phyloP scores from a whole-genome alignment of 2,329 filamentous ascomycete species.

The Zymoseptoria crescenta region DNA sequence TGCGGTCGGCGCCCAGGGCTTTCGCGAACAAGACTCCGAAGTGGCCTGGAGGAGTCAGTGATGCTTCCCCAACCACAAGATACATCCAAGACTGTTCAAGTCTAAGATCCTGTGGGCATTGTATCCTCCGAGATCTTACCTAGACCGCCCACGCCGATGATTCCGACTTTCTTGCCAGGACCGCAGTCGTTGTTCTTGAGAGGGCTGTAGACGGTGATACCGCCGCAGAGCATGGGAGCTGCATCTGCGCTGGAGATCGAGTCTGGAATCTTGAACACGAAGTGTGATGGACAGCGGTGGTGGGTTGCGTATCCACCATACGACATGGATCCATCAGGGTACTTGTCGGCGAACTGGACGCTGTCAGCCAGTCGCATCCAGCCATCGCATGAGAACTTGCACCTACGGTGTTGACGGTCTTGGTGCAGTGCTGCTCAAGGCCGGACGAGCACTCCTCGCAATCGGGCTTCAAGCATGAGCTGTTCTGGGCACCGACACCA shows the following conservation, averaged over 20 bases:
- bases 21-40: conserved; percentile 64
- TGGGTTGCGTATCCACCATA: conserved; percentile 58
- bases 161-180: conserved; percentile 61
- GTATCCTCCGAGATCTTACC: background rate
- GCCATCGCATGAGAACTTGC: background rate
- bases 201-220: conserved; percentile 65
- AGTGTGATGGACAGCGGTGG: conserved; percentile 44
- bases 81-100: no score
- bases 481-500: conserved; percentile 44
- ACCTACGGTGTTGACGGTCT: conserved; percentile 20
- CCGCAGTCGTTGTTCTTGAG: conserved; percentile 59
- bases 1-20: conserved; percentile 60
- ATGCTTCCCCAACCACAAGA: no score
- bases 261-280: conserved; percentile 51
- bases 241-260: conserved; percentile 42
- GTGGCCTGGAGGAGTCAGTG: conserved; percentile 36
- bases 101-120: no score
- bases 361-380: background rate
- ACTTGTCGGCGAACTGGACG: conserved; percentile 21
- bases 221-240: conserved; percentile 69
- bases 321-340: conserved; percentile 34
- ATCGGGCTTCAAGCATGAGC: conserved; percentile 38
- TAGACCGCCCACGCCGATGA: conserved; percentile 65
- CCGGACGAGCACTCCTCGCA: conserved; percentile 48
- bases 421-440: conserved; percentile 23